Conservation (phyloP, 345 rosid genomes). For the Pistacia integerrima region DNA sequence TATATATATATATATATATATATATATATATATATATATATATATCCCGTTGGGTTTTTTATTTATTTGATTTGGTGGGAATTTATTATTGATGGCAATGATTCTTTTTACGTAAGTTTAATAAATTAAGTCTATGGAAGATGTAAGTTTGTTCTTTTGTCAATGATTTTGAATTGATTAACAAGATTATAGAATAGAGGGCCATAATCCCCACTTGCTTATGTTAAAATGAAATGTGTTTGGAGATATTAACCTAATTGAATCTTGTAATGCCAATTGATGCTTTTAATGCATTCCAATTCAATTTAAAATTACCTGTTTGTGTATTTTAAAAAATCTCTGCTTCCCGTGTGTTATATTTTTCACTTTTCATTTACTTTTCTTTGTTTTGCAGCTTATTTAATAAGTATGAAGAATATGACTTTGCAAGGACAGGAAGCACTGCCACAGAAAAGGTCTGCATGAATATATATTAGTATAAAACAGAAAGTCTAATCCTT, state of each 20-base stretch:
- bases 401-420: slow-evolving; percentile 72
- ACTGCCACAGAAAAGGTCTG: slow-evolving; percentile 70
- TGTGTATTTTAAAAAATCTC: background rate
- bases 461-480: background rate
- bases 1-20: no score
- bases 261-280: no score
- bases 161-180: background rate
- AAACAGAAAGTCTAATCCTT: background rate
- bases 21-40: slow-evolving; percentile 9
- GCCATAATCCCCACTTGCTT: no score
- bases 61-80: background rate
- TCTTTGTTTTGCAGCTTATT: slow-evolving; percentile 56
- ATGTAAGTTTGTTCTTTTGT: no score
- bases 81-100: background rate
- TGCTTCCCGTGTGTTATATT: background rate
- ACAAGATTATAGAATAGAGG: no score
- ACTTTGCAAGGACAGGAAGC: slow-evolving; percentile 89
- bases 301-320: background rate
- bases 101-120: background rate
- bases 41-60: background rate
- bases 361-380: background rate
- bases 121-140: background rate
- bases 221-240: no score
- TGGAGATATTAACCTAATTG: no score
- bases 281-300: background rate